Evolutionary conservation across 2,329 filamentous ascomycete genomes (phyloP), one percentile per base, ranked within the genome.

Genomic region (Neofusicoccum ribis): DNA sequence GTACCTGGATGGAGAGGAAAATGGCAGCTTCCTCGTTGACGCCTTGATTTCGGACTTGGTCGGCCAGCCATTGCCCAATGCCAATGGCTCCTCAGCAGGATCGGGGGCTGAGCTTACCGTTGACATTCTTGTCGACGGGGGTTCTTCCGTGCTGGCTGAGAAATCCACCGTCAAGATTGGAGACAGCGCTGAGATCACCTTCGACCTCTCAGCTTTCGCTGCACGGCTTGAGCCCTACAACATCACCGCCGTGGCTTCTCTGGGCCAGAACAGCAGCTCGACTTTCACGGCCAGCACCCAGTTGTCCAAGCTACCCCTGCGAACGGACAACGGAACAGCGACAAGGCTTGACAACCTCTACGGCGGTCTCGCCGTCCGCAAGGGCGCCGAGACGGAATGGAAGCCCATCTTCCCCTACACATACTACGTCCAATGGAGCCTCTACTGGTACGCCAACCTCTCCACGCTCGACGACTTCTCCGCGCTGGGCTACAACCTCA

Each of bases 1-100:
- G 5, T 85, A 84, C 71, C 74, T 79, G 20, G 77, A 72, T 47
- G 81, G 83, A 63, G 65, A 67, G 3, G 66, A 64, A 1, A 80
- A 72, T 3, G 69, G 62, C 12, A 65, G 85, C 85, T 71, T 88
- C 85, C 67, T 88, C 85, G 70, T 88, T 83, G 15, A 85, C 80
- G 34, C 83, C 80, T n/a, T 85, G 85, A 34, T 87, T 82, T 56
- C 81, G 81, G 54, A 88, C 69, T 66, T 84, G 86, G 31, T 83
- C 77, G 31, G 79, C 79, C 1, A 88, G 27, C 47, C 47, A 2
- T 36, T 51, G n/a, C 23, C 15, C 20, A 44, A 54, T 50, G 72
- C 71, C 60, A 64, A 52, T 64, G 74, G 64, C 3, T 47, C n/a
- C 59, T 69, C 64, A 14, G 17, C 15, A 51, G 56, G 2, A 23